A percentile compares a stretch with the other conserved stretches of the same genome.
phyloP scores from a whole-genome alignment of 2,329 filamentous ascomycete genomes.

The Trichoderma asperellum region DNA sequence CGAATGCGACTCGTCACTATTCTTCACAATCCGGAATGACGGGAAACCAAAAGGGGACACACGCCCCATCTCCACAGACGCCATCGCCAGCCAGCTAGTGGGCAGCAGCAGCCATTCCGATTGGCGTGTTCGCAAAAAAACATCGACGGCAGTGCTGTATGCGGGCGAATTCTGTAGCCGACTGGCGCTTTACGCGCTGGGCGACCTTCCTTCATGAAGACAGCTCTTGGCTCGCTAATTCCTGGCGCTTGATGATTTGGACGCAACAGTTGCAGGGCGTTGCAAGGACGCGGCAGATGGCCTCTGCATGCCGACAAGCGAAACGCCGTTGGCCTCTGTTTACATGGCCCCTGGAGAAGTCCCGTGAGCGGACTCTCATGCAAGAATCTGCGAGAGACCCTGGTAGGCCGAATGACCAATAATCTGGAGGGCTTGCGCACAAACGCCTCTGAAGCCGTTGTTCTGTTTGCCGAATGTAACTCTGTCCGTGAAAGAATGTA shows the following conservation, averaged over 20 bases:
- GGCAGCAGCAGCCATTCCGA: slow-evolving; percentile 17
- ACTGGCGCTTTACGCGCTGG: background rate
- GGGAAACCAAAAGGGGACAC: slow-evolving; percentile 4
- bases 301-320: background rate
- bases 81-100: background rate
- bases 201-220: background rate
- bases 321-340: background rate
- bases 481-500: background rate
- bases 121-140: slow-evolving; percentile 15
- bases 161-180: slow-evolving; percentile 9
- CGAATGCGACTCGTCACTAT: slow-evolving; percentile 26
- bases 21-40: slow-evolving; percentile 1
- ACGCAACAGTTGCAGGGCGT: background rate
- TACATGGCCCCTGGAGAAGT: slow-evolving; percentile 11
- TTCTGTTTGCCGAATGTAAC: background rate
- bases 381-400: slow-evolving; percentile 15
- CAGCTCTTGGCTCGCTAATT: background rate
- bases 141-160: slow-evolving; percentile 3
- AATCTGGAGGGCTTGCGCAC: background rate
- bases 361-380: slow-evolving; percentile 21
- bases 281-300: background rate
- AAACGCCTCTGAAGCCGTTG: background rate
- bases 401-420: background rate
- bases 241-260: background rate
- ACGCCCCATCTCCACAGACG: slow-evolving; percentile 16